These are phyloP conservation scores for Dryas drummondii DNA, from an alignment of 306 rosid genomes.

Conservation along the genomic window DNA sequence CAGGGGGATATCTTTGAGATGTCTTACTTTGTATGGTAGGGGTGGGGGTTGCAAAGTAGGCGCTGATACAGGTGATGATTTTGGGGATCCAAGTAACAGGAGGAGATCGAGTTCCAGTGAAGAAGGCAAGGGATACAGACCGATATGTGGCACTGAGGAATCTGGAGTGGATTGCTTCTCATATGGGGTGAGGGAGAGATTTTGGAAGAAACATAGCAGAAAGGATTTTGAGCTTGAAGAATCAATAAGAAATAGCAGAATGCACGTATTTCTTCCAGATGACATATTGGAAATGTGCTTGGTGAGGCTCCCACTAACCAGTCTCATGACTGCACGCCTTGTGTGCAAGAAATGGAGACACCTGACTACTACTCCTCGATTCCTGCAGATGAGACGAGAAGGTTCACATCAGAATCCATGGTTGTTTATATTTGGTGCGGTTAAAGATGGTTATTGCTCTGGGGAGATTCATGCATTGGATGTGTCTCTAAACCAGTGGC, in stretches of 20 bases:
- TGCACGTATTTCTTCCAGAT: constrained; percentile 90
- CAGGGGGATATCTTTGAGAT: constrained; percentile 69
- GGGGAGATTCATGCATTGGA: constrained; percentile 93
- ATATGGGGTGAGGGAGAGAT: constrained; percentile 79
- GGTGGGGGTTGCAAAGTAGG: constrained; percentile 99
- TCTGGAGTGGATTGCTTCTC: constrained; percentile 84
- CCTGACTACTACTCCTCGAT: constrained; percentile 77
- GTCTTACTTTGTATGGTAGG: constrained; percentile 71
- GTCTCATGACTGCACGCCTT: constrained; percentile 95
- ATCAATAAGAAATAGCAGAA: constrained; percentile 49
- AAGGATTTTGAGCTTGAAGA: constrained; percentile 66
- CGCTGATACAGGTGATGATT: constrained; percentile 86
- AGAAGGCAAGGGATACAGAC: constrained; percentile 77
- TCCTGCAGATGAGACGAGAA: constrained; percentile 83
- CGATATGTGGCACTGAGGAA: constrained; percentile 67
- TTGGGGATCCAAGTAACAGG: constrained; percentile 67
- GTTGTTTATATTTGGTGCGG: constrained; percentile 89
- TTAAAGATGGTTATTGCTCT: constrained; percentile 90
- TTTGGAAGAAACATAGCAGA: constrained; percentile 71
- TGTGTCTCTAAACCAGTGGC: constrained; percentile 79
- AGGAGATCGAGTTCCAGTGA: constrained; percentile 92
- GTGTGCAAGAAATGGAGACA: constrained; percentile 95
- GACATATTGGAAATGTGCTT: constrained; percentile 96
- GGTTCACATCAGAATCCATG: constrained; percentile 84
- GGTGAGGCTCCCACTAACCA: constrained; percentile 81